Evolutionary conservation across 352 stramenopile genomes (phyloP), one percentile per base, ranked within the genome.

Genomic region (Pythium dissimile): DNA sequence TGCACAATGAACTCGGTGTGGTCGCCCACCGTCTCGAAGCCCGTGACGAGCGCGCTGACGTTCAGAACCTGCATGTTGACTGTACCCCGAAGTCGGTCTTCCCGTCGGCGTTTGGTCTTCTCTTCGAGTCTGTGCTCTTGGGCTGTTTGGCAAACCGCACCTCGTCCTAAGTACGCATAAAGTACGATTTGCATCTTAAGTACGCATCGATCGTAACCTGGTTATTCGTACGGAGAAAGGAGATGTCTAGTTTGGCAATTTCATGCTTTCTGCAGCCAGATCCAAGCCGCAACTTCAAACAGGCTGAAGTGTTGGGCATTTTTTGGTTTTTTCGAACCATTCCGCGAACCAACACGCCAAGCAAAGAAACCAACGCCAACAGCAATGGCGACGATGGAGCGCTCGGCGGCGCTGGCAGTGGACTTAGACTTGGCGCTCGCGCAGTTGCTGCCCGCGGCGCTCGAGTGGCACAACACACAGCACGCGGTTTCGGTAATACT

Each of bases 1-100:
- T 93, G 79, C 26, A 88, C 73, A 54, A 90, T 72, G 66, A 89
- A 93, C 73, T 93, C 83, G 38, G 83, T 93, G 77, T 93, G 83
- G 70, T 93, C 83, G 44, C 79, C 83, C 30, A 93, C 80, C 23
- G 79, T 88, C 62, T 93, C 80, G 67, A 89, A 85, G 68, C 80
- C 74, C 60, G 83, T 90, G 62, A 93, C 84, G 28, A 91, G 67
- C 67, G 83, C 80, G 62, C 75, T 88, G 47, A 91, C 76, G 65
- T 89, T 89, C 46, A 91, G 71, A 65, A 85, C 75, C 65, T 70
- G 71, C 69, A 80, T 78, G n/a, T n/a, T n/a, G n/a, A n/a, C n/a
- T n/a, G n/a, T n/a, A n/a, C n/a, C n/a, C n/a, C n/a, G n/a, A n/a
- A n/a, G n/a, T n/a, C n/a, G n/a, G n/a, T n/a, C n/a, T n/a, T n/a